Evolutionary conservation across 148 eudicot species (phyloP), one percentile per base, ranked within the genome.

Genomic region (Diospyros lotus): DNA sequence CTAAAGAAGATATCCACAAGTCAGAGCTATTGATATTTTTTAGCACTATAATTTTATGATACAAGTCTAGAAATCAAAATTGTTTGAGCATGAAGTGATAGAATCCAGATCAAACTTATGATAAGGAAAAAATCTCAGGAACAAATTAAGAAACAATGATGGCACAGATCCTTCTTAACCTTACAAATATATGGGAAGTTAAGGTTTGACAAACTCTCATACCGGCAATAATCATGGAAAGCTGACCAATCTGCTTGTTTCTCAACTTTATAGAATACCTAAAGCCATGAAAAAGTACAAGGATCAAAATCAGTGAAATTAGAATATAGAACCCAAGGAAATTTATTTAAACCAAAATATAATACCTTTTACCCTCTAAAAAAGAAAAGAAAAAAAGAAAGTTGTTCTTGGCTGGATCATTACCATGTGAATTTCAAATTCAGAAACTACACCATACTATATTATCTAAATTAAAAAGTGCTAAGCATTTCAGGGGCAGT

Each of bases 221-320:
- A 95, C 98, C 89, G 71, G 83, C 98, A 92, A 73, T 92, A 87
- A 17, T 84, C 81, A 72, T 81, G 79, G 78, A 81, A 91, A 54
- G 78, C 69, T 40, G 91, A 90, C 98, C 98, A 95, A 73, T 95
- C 88, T 62, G 88, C 87, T 75, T 77, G 81, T 78, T 83, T 92
- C 85, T 95, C 98, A 66, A 92, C 78, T 68, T 89, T 84, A 66
- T 83, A 82, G 75, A 83, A 95, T 40, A 65, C 88, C 98, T 94
- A 78, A 55, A 46, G 66, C 56, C 60, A 69, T 43, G 59, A 68
- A 50, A 53, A 69, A 58, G 58, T 38, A 67, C 12, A 15, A 48
- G 6, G 3, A 41, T 2, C 63, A 68, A 28, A n/a, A n/a, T 18
- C 7, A 11, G 38, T 50, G 64, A 50, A 48, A 45, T 28, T 12